Percentiles rank a stretch among this genome's conserved stretches.
These are phyloP conservation scores for Mesostigma viride DNA, from an alignment of 139 green algal genomes.

Conservation along the genomic window DNA sequence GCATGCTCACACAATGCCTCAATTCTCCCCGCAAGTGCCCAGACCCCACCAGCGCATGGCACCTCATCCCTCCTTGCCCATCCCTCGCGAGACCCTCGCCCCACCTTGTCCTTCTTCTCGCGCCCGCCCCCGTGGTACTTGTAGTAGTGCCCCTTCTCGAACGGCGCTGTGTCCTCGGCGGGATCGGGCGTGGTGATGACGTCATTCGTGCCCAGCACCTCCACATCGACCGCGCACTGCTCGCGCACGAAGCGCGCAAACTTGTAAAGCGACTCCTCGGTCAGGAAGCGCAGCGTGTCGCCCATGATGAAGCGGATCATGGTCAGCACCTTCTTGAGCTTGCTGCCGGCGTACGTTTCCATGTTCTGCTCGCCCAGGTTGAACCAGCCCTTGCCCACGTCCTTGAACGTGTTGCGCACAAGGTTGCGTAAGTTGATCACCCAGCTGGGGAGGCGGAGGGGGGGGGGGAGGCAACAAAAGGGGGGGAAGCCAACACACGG, in stretches of 20 bases:
- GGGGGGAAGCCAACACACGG: too few species aligned
- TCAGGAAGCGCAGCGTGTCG: constrained; percentile 58
- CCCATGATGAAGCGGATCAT: constrained; percentile 56
- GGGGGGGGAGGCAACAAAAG: too few species aligned
- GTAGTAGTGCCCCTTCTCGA: too few species aligned
- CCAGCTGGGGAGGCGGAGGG: constrained; percentile 3
- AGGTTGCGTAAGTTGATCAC: constrained; percentile 12
- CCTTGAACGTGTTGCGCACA: constrained; percentile 25
- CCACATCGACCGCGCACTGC: constrained; percentile 22
- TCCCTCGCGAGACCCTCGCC: too few species aligned
- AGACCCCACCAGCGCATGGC: too few species aligned
- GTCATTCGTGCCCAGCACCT: constrained; percentile 13
- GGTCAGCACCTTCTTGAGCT: constrained; percentile 48
- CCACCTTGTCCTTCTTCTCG: too few species aligned
- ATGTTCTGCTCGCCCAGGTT: constrained; percentile 56
- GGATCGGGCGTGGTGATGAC: constrained; percentile 3
- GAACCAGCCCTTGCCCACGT: constrained; percentile 72
- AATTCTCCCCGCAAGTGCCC: too few species aligned
- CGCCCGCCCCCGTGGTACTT: too few species aligned
- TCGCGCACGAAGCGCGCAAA: constrained; percentile 44
- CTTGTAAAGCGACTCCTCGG: constrained; percentile 41
- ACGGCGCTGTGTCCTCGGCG: too few species aligned
- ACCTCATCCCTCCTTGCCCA: too few species aligned
- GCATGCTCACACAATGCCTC: too few species aligned
- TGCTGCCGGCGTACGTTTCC: constrained; percentile 55